phyloP scores from a whole-genome alignment of 139 green algal genomes.

The Volvox reticuliferus region DNA sequence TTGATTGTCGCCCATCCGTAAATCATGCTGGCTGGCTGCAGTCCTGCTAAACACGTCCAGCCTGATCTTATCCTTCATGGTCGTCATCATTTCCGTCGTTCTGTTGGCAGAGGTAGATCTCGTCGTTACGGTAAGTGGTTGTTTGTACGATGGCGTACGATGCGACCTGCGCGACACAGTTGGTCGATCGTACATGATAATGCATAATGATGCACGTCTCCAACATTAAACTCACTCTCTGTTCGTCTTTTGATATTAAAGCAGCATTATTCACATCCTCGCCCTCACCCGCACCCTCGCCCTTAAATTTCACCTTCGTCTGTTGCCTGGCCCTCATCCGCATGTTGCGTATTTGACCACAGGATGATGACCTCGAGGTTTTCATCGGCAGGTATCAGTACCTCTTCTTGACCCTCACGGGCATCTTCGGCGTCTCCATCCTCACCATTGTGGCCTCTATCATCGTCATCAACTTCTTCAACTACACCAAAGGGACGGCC shows the following conservation, averaged over 20 bases:
- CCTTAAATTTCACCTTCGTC: too few species aligned
- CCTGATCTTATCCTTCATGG: constrained; percentile 2
- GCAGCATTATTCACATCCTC: too few species aligned
- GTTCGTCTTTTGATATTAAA: too few species aligned
- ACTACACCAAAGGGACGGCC: neutral
- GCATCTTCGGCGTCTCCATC: neutral
- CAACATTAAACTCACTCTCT: too few species aligned
- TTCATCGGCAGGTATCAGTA: neutral
- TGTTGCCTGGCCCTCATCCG: too few species aligned
- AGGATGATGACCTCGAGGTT: constrained; percentile 9
- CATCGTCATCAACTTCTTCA: neutral
- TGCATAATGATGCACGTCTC: too few species aligned
- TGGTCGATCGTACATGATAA: too few species aligned
- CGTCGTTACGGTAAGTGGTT: neutral
- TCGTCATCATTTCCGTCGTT: constrained; percentile 1
- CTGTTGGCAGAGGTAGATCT: constrained; percentile 21
- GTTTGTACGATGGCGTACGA: neutral
- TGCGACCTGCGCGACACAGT: too few species aligned
- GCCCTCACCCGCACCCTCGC: too few species aligned
- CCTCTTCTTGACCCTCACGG: neutral
- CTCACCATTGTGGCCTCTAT: neutral
- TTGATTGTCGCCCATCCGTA: neutral
- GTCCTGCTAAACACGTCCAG: constrained; percentile 11
- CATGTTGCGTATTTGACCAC: neutral
- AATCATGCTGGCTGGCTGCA: neutral